Evolutionary conservation across 2,329 filamentous ascomycete genomes (phyloP).

Genomic region (Fusarium decemcellulare): DNA sequence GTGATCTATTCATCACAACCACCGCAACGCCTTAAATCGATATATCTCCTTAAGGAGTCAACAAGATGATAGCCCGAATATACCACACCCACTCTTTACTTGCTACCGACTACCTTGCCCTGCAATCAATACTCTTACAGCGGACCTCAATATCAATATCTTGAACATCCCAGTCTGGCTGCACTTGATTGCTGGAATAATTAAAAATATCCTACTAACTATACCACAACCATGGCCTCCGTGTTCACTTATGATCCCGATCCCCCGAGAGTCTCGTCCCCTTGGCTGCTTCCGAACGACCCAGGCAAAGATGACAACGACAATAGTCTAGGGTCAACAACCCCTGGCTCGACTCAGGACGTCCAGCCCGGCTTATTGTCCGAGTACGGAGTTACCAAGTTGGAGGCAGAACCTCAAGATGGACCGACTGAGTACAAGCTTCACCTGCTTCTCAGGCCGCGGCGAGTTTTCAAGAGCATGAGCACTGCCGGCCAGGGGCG

Average conservation of each 20-base stretch:
- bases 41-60: slow-evolving; percentile 21
- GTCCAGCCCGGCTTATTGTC: slow-evolving; percentile 60
- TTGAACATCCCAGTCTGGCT: slow-evolving; percentile 10
- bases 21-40: slow-evolving; percentile 16
- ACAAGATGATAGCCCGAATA: slow-evolving; percentile 47
- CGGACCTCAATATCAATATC: slow-evolving; percentile 37
- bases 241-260: slow-evolving; percentile 96
- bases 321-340: slow-evolving; percentile 18
- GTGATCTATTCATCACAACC: slow-evolving; percentile 39
- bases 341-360: slow-evolving; percentile 44
- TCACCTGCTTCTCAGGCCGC: slow-evolving; percentile 85
- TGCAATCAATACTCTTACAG: slow-evolving; percentile 24
- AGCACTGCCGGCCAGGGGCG: slow-evolving; percentile 66
- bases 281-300: slow-evolving; percentile 80
- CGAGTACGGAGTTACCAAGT: slow-evolving; percentile 78
- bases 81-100: slow-evolving; percentile 28
- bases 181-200: not conserved
- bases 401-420: slow-evolving; percentile 93
- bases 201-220: not conserved
- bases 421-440: slow-evolving; percentile 98
- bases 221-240: slow-evolving; percentile 78
- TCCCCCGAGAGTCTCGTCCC: slow-evolving; percentile 88
- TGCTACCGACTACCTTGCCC: slow-evolving; percentile 21
- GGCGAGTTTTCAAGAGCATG: slow-evolving; percentile 79
- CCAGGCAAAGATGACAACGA: slow-evolving; percentile 54